A percentile compares a stretch with the other conserved stretches of the same genome.
Evolutionary conservation across 1,139 yeast species (phyloP).

Genomic region (Yamadazyma atmosphaerica): DNA sequence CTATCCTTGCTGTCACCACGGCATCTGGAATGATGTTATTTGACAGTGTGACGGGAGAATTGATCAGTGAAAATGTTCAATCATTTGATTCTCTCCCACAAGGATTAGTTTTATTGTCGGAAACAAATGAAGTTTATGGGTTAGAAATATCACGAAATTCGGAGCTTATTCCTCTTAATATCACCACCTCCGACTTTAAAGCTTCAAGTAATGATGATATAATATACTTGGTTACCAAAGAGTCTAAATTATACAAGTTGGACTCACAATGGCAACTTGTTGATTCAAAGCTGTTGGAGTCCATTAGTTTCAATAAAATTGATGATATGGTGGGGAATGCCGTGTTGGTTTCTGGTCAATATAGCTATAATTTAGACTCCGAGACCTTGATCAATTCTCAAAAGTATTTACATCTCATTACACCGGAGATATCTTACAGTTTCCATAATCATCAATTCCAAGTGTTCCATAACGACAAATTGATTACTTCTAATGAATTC

Average conservation of each 20-base stretch:
- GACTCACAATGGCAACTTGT: conserved; percentile 9
- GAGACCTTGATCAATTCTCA: neutral
- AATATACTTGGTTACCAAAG: conserved; percentile 15
- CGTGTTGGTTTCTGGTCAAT: conserved; percentile 1
- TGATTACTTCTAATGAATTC: neutral
- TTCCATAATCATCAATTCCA: conserved; percentile 1
- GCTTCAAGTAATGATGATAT: conserved; percentile 11
- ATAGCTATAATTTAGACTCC: neutral
- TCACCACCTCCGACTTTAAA: conserved; percentile 8
- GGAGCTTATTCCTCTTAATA: conserved; percentile 4
- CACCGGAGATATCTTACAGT: neutral
- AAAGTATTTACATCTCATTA: neutral
- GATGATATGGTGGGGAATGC: conserved; percentile 14
- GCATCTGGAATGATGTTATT: neutral
- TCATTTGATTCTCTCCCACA: conserved; percentile 1
- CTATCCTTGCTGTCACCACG: neutral
- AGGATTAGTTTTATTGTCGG: neutral
- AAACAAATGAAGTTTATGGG: neutral
- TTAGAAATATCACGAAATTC: conserved; percentile 5
- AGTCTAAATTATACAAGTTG: conserved; percentile 12
- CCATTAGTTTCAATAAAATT: conserved; percentile 14
- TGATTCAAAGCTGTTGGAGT: neutral
- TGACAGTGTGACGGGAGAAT: conserved; percentile 1
- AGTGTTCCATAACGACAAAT: conserved; percentile 1
- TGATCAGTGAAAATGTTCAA: neutral